Percentiles rank a stretch among this genome's conserved stretches.
phyloP scores from a whole-genome alignment of 148 eudicot genomes.

The Amaranthus cruentus region DNA sequence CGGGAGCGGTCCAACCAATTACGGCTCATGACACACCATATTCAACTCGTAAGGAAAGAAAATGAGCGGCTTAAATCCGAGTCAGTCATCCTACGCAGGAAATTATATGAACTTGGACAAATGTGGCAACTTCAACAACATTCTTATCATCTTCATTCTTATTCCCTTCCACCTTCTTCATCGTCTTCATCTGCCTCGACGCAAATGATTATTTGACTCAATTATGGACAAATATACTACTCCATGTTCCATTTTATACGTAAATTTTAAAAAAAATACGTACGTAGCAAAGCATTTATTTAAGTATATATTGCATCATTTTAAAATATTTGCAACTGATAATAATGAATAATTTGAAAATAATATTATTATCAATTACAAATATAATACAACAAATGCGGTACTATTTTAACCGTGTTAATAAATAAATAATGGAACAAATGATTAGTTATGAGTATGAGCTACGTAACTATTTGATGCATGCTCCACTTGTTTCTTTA shows the following conservation, averaged over 20 bases:
- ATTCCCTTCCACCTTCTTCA: neutral
- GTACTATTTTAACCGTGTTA: neutral
- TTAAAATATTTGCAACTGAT: too few relatives aligned
- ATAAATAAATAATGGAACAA: conserved; percentile 11
- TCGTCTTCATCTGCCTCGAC: conserved; percentile 13
- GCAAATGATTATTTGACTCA: conserved; percentile 14
- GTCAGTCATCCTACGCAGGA: conserved; percentile 31
- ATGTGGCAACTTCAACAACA: conserved; percentile 36
- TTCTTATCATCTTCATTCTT: conserved; percentile 15
- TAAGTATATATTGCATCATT: neutral
- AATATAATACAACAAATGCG: too few relatives aligned
- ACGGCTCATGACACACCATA: conserved; percentile 26
- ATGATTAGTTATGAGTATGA: neutral
- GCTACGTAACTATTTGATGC: neutral
- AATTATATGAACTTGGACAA: conserved; percentile 32
- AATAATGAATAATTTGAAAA: neutral
- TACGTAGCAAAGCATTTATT: neutral
- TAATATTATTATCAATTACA: too few relatives aligned
- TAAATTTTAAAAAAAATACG: neutral
- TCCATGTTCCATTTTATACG: neutral
- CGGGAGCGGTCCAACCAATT: conserved; percentile 40
- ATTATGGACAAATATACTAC: neutral
- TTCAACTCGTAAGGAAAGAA: conserved; percentile 26
- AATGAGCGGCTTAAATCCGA: conserved; percentile 38
- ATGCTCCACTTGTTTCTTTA: neutral